Evolutionary conservation across 306 rosid species (phyloP).

Genomic region (Trichosanthes truncata): DNA sequence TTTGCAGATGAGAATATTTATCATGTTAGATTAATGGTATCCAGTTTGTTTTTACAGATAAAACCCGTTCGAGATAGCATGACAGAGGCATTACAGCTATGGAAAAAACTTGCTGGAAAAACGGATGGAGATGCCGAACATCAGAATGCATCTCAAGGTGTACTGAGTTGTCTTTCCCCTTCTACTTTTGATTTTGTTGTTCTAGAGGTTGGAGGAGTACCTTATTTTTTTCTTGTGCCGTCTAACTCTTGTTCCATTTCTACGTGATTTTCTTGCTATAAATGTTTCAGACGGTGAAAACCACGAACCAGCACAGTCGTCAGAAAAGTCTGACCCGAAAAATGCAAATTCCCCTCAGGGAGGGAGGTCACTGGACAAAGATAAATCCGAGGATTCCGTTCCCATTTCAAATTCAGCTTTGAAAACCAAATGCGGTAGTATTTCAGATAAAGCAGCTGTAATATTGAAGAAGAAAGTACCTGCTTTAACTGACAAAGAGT

Average conservation of each 20-base stretch:
- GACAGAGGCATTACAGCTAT: conserved; percentile 78
- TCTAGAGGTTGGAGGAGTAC: background rate
- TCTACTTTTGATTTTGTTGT: background rate
- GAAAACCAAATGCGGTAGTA: conserved; percentile 42
- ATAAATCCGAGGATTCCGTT: conserved; percentile 38
- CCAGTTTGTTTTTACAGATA: conserved; percentile 43
- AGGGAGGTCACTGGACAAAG: conserved; percentile 42
- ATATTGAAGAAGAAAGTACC: conserved; percentile 87
- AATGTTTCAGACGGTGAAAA: conserved; percentile 36
- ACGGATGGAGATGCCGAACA: conserved; percentile 49
- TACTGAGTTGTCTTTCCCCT: conserved; percentile 10
- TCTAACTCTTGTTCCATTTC: conserved; percentile 10
- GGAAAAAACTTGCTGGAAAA: conserved; percentile 76
- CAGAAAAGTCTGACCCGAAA: conserved; percentile 40
- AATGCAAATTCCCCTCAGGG: conserved; percentile 33
- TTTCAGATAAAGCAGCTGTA: conserved; percentile 73
- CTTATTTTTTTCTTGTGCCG: background rate
- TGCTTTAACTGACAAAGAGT: conserved; percentile 63
- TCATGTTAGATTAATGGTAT: background rate
- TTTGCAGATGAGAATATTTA: background rate
- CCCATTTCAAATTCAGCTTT: conserved; percentile 36
- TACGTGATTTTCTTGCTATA: background rate
- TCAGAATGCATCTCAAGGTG: conserved; percentile 45
- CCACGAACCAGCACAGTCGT: conserved; percentile 23
- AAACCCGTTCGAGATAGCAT: conserved; percentile 93